These are phyloP conservation scores for Grifola frondosa DNA, from an alignment of 1,284 basidiomycete genomes.

Conservation along the genomic window DNA sequence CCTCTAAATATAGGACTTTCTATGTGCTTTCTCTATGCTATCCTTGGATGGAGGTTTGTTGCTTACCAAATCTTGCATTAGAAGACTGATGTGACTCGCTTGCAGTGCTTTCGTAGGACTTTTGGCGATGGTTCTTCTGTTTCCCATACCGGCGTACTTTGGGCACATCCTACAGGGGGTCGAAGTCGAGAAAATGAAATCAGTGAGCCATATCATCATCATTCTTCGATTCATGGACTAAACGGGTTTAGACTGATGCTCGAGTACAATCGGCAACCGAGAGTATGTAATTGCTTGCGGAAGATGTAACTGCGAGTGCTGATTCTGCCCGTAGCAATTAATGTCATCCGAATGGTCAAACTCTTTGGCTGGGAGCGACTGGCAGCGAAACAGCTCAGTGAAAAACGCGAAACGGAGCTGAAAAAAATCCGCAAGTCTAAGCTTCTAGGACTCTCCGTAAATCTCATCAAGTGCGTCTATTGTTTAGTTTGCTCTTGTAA, in stretches of 20 bases:
- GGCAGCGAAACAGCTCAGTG: slow-evolving; percentile 41
- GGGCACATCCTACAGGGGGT: slow-evolving; percentile 32
- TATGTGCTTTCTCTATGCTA: slow-evolving; percentile 41
- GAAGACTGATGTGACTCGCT: not conserved
- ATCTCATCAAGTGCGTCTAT: slow-evolving; percentile 4
- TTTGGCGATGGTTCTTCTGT: slow-evolving; percentile 43
- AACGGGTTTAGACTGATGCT: slow-evolving; percentile 39
- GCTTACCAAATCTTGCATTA: not conserved
- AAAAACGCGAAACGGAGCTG: slow-evolving; percentile 41
- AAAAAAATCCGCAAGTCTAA: slow-evolving; percentile 10
- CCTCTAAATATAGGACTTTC: slow-evolving; percentile 38
- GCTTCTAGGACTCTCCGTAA: slow-evolving; percentile 7
- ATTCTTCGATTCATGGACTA: slow-evolving; percentile 24
- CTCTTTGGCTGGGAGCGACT: slow-evolving; percentile 59
- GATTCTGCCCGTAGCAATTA: slow-evolving; percentile 39
- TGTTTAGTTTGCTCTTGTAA: not conserved
- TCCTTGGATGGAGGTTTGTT: slow-evolving; percentile 44
- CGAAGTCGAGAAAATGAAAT: slow-evolving; percentile 32
- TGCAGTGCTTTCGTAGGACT: slow-evolving; percentile 47
- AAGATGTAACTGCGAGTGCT: too few relatives aligned
- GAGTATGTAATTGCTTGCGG: slow-evolving; percentile 33
- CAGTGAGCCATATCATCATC: slow-evolving; percentile 14
- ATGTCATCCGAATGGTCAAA: slow-evolving; percentile 50
- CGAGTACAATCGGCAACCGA: slow-evolving; percentile 51
- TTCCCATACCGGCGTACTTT: slow-evolving; percentile 46